These are phyloP conservation scores for Phoenix dactylifera DNA, from an alignment of 176 grass and related monocot genomes.

Conservation along the genomic window DNA sequence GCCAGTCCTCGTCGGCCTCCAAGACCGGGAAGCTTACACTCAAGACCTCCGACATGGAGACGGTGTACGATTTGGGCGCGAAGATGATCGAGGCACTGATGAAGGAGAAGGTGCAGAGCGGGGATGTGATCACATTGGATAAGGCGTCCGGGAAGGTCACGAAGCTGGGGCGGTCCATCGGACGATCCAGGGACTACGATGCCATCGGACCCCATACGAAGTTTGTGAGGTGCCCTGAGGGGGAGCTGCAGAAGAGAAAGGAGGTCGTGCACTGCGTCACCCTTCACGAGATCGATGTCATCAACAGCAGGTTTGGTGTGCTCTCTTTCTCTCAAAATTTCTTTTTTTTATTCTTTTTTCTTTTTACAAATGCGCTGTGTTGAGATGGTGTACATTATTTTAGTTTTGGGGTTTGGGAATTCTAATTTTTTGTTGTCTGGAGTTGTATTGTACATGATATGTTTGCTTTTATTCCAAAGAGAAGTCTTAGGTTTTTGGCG, in stretches of 20 bases:
- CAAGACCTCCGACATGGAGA: conserved; percentile 96
- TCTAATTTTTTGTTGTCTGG: too few species aligned
- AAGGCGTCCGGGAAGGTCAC: conserved; percentile 78
- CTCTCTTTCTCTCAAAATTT: neutral
- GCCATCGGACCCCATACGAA: conserved; percentile 75
- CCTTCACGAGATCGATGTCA: conserved; percentile 96
- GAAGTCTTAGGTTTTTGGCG: too few species aligned
- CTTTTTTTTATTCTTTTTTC: neutral
- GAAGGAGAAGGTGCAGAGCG: conserved; percentile 94
- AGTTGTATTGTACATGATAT: too few species aligned
- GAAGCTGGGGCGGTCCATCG: conserved; percentile 82
- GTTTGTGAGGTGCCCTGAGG: conserved; percentile 86
- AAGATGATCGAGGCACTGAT: conserved; percentile 98
- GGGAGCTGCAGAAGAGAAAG: conserved; percentile 93
- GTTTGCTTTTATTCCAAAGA: too few species aligned
- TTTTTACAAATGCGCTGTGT: neutral
- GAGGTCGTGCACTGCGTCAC: conserved; percentile 96
- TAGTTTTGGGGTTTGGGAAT: too few species aligned
- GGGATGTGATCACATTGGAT: conserved; percentile 83
- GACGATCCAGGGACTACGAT: conserved; percentile 78
- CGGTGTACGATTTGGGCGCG: conserved; percentile 79
- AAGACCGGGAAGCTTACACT: conserved; percentile 78
- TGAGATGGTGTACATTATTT: too few species aligned
- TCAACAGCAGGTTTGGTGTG: conserved; percentile 68
- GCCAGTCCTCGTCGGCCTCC: conserved; percentile 10